Base-by-base conservation (phyloP, 148 eudicot species). In the Rhododendron molle region DNA sequence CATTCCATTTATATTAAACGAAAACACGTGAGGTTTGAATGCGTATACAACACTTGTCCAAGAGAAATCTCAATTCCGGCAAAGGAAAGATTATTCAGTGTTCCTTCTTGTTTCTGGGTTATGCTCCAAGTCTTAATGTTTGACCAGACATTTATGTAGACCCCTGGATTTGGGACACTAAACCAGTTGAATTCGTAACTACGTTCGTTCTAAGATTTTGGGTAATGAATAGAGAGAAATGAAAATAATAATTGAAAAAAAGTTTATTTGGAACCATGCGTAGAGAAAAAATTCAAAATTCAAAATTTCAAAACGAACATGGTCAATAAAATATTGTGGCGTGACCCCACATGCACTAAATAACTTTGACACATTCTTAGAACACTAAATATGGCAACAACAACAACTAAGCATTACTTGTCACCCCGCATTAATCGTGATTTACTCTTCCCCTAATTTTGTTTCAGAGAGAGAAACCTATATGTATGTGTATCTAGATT, bases 391-490 rank as follows among this genome's bases (percentile, higher is more conserved):
- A n/a, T 49, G 80, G 60, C 69, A 73, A 52, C 23, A 23, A 84
- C 69, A 73, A 52, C 23, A 23, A 84, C 50, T 11, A 84, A 84
- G 79, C 85, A 13, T 71, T 69, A 83, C 28, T 38, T 38, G 69
- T 10, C 26, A 50, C 34, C 77, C 77, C 78, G 62, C 65, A 83
- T 83, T 83, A 65, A 83, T 71, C 49, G 77, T 67, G 85, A 83
- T 83, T 44, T 83, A 83, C 28, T 67, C 54, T 67, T 83, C 15
- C n/a, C 62, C 18, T 15, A n/a, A 83, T 32, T 23, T 69, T 71
- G 26, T 72, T 52, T 5, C 6, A 71, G 14, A 71, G 74, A 71
- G 76, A 71, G 76, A 71, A 71, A 71, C 36, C 30, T 71, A 71
- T 32, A 6, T 21, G n/a, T 21, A 20, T 58, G 1, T 58, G 26